Conservation (phyloP, 2,329 filamentous ascomycete species). For the Phaeosphaeriaceae sp. region DNA sequence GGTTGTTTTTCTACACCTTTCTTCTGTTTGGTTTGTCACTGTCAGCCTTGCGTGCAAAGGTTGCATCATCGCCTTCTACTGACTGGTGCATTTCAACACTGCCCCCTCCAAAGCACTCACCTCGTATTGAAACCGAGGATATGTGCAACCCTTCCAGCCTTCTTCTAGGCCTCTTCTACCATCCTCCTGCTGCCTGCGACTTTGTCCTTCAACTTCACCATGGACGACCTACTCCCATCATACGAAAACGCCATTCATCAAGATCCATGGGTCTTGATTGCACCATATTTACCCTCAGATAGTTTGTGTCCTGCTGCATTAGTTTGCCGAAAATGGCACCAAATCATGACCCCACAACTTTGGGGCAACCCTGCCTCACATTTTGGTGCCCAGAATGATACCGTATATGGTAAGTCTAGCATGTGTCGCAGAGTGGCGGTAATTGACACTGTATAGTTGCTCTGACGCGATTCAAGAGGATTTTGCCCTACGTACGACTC, state of each 20-base stretch:
- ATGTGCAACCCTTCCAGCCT: background rate
- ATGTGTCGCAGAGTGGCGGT: background rate
- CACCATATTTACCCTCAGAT: slow-evolving; percentile 61
- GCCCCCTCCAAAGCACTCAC: slow-evolving; percentile 1
- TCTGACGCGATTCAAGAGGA: slow-evolving; percentile 64
- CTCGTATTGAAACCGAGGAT: background rate
- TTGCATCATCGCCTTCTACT: slow-evolving; percentile 4
- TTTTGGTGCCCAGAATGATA: slow-evolving; percentile 66
- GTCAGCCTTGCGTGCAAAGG: slow-evolving; percentile 1
- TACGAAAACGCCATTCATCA: slow-evolving; percentile 63
- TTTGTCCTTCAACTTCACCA: slow-evolving; percentile 25
- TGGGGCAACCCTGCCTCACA: slow-evolving; percentile 70
- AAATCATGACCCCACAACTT: slow-evolving; percentile 63
- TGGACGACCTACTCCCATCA: slow-evolving; percentile 66
- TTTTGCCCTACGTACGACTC: slow-evolving; percentile 59
- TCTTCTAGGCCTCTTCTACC: background rate
- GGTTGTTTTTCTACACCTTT: too few relatives aligned
- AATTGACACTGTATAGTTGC: slow-evolving; percentile 53
- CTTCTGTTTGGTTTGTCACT: too few relatives aligned
- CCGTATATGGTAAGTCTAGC: slow-evolving; percentile 57
- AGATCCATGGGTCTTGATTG: slow-evolving; percentile 63
- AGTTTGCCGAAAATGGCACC: slow-evolving; percentile 64
- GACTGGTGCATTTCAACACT: background rate
- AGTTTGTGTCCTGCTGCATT: slow-evolving; percentile 63
- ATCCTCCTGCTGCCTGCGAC: background rate